Conservation (phyloP, 2,329 filamentous ascomycete genomes). For the Fusarium tuaranense region DNA sequence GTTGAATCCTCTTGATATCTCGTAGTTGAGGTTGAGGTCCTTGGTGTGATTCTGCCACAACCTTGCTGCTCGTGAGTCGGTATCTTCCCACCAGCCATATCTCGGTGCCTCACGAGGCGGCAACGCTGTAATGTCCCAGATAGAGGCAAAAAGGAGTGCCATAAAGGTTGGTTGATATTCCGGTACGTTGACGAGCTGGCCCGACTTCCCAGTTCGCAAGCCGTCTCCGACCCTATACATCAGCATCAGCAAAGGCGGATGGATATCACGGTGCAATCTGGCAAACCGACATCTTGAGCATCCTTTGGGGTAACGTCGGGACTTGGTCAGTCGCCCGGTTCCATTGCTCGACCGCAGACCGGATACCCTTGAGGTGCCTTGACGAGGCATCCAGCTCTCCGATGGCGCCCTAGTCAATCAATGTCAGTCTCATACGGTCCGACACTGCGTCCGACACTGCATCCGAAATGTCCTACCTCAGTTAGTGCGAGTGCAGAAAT, state of each 20-base stretch:
- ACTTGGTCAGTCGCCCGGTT: conserved; percentile 28
- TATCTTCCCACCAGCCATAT: conserved; percentile 53
- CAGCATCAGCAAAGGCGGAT: conserved; percentile 19
- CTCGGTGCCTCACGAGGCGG: conserved; percentile 50
- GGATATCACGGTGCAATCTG: background rate
- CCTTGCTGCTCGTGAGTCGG: conserved; percentile 50
- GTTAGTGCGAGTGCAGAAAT: conserved; percentile 58
- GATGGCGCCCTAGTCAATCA: conserved; percentile 52
- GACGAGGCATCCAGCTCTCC: conserved; percentile 58
- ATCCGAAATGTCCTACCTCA: conserved; percentile 49
- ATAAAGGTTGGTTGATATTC: conserved; percentile 60
- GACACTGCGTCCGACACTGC: conserved; percentile 1
- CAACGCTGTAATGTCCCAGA: conserved; percentile 54
- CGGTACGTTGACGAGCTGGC: conserved; percentile 54
- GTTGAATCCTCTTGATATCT: conserved; percentile 51
- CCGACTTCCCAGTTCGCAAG: conserved; percentile 53
- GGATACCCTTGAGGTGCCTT: conserved; percentile 56
- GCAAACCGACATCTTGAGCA: conserved; percentile 49
- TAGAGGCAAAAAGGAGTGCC: conserved; percentile 57
- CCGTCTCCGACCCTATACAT: conserved; percentile 54
- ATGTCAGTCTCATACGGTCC: conserved; percentile 17
- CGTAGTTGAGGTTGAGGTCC: conserved; percentile 51
- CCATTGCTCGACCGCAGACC: conserved; percentile 42
- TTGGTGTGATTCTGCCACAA: conserved; percentile 53
- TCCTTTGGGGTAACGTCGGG: conserved; percentile 54